phyloP scores from a whole-genome alignment of 1,139 yeast species.

The Protomyces inundatus region DNA sequence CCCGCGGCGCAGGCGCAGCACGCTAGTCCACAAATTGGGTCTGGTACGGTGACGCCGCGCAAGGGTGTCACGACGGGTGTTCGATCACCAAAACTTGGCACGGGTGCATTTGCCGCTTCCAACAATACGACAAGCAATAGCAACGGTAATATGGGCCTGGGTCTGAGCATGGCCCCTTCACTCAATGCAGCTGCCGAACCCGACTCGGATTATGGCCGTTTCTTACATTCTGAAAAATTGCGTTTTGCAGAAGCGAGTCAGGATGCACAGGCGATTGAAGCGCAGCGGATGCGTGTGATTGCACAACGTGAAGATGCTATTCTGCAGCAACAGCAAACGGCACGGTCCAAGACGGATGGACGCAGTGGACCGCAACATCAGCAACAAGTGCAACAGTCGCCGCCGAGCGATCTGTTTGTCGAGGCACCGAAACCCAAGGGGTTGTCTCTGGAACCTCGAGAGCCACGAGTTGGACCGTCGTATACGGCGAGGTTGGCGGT shows the following conservation, averaged over 20 bases:
- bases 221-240: slow-evolving; percentile 5
- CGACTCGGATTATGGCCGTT: slow-evolving; percentile 15
- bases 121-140: neutral
- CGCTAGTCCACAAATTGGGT: neutral
- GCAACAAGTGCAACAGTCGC: neutral
- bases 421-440: neutral
- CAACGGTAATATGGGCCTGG: neutral
- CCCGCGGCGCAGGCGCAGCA: neutral
- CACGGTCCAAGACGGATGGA: neutral
- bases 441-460: neutral
- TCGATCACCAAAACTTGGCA: neutral
- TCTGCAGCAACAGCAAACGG: neutral
- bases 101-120: neutral
- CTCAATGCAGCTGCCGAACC: neutral
- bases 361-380: neutral
- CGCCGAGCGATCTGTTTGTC: neutral
- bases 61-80: neutral
- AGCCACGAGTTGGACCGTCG: slow-evolving; percentile 1
- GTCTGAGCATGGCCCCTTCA: neutral
- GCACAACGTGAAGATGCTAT: slow-evolving; percentile 10
- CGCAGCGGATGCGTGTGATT: slow-evolving; percentile 8
- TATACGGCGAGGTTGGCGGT: slow-evolving; percentile 13
- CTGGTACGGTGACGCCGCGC: neutral
- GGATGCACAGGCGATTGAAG: slow-evolving; percentile 4
- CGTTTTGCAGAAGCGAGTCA: neutral